Evolutionary conservation across 2,329 filamentous ascomycete genomes (phyloP).

Genomic region (Teratosphaeria destructans): DNA sequence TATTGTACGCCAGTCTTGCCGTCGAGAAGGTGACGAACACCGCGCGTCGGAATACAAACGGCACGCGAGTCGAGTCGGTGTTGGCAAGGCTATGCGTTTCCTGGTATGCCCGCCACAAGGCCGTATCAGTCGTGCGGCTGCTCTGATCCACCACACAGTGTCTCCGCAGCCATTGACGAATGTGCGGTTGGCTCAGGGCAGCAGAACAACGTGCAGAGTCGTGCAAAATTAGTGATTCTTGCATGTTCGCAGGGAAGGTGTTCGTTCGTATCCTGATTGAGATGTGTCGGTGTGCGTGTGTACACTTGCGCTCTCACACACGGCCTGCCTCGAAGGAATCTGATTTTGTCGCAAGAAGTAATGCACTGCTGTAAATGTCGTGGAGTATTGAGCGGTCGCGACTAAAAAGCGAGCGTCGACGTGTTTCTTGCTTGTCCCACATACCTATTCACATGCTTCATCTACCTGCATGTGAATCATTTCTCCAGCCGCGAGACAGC

Average conservation of each 20-base stretch:
- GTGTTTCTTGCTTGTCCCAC: background rate
- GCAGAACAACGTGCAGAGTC: background rate
- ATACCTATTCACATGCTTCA: background rate
- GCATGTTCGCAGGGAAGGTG: background rate
- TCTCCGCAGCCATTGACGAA: background rate
- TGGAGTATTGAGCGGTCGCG: background rate
- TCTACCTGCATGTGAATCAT: too few species aligned
- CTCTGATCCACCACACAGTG: background rate
- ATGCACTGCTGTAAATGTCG: background rate
- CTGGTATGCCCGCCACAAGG: background rate
- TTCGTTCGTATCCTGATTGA: background rate
- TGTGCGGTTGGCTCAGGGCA: background rate
- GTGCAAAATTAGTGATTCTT: background rate
- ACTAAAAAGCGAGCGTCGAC: background rate
- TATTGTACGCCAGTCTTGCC: background rate
- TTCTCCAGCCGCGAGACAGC: too few species aligned
- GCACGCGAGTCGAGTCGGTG: background rate
- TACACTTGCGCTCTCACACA: too few species aligned
- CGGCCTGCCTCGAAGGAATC: too few species aligned
- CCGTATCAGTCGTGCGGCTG: background rate
- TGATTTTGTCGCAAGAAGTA: too few species aligned
- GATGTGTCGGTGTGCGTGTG: too few species aligned
- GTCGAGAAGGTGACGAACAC: background rate
- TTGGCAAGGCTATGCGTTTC: background rate
- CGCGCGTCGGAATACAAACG: background rate